A percentile compares a stretch with the other conserved stretches of the same genome.
These are phyloP conservation scores for Aspergillus luchuensis DNA, from an alignment of 2,329 filamentous ascomycete species.

Conservation along the genomic window DNA sequence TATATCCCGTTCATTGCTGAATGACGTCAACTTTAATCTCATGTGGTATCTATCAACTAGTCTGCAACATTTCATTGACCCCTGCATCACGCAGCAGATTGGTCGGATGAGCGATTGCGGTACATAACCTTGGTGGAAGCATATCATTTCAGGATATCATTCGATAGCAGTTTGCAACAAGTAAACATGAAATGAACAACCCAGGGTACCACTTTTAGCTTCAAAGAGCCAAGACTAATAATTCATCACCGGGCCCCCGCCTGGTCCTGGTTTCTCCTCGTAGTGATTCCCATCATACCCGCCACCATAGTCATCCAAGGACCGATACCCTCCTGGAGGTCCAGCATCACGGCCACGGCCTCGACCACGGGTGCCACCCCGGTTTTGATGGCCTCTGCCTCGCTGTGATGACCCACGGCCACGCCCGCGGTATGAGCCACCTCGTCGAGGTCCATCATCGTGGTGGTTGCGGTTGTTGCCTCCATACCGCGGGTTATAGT, in stretches of 20 bases:
- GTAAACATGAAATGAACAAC: too few species aligned
- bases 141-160: too few species aligned
- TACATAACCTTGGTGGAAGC: too few species aligned
- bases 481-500: constrained; percentile 32
- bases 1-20: too few species aligned
- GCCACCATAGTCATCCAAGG: constrained; percentile 61
- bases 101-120: too few species aligned
- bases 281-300: constrained; percentile 18
- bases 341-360: constrained; percentile 54
- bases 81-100: too few species aligned
- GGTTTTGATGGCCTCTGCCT: constrained; percentile 37
- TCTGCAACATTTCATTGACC: too few species aligned
- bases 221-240: constrained; percentile 28
- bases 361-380: constrained; percentile 48
- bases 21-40: too few species aligned
- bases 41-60: too few species aligned
- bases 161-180: too few species aligned
- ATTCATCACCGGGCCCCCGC: constrained; percentile 42
- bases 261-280: constrained; percentile 34
- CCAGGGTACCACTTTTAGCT: too few species aligned
- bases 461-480: constrained; percentile 41
- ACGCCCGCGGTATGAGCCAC: constrained; percentile 32
- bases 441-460: constrained; percentile 47
- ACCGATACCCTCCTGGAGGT: constrained; percentile 61
- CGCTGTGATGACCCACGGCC: constrained; percentile 44